Evolutionary conservation across 495 filamentous ascomycete species (phyloP).

Genomic region (Annulohypoxylon bovei): DNA sequence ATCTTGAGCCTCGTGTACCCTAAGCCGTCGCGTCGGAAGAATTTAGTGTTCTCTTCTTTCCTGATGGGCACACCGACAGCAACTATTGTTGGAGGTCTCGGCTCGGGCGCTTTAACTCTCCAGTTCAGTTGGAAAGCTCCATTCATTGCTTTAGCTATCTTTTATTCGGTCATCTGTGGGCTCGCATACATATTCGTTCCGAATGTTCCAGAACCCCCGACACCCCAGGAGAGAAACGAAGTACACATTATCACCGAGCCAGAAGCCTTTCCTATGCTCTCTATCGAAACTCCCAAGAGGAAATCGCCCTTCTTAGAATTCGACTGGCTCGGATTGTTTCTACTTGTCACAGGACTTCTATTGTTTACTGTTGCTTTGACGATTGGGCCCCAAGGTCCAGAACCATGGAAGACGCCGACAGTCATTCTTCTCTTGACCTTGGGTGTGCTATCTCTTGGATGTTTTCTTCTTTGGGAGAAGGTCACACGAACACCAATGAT

Average conservation of each 20-base stretch:
- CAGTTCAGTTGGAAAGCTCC: constrained; percentile 67
- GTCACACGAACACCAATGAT: constrained; percentile 47
- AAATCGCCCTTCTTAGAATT: constrained; percentile 44
- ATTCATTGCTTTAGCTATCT: constrained; percentile 65
- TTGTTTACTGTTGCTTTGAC: constrained; percentile 49
- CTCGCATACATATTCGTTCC: constrained; percentile 43
- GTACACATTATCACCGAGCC: constrained; percentile 59
- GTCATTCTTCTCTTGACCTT: constrained; percentile 66
- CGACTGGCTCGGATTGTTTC: constrained; percentile 47
- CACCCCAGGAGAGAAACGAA: constrained; percentile 23
- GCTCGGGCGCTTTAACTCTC: constrained; percentile 65
- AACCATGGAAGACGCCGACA: constrained; percentile 67
- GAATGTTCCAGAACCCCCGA: constrained; percentile 34
- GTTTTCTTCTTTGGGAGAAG: constrained; percentile 66
- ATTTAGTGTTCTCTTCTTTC: constrained; percentile 71
- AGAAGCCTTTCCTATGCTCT: constrained; percentile 64
- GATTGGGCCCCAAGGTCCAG: constrained; percentile 47
- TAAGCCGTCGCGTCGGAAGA: constrained; percentile 63
- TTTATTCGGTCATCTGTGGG: constrained; percentile 49
- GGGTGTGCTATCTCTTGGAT: constrained; percentile 60
- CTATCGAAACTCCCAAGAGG: constrained; percentile 60
- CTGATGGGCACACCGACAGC: constrained; percentile 70
- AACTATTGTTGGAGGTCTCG: constrained; percentile 68
- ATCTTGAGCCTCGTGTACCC: constrained; percentile 67
- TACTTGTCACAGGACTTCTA: constrained; percentile 47